Evolutionary conservation across 2,329 filamentous ascomycete species (phyloP), one percentile per base, ranked within the genome.

Genomic region (Clonostachys solani): DNA sequence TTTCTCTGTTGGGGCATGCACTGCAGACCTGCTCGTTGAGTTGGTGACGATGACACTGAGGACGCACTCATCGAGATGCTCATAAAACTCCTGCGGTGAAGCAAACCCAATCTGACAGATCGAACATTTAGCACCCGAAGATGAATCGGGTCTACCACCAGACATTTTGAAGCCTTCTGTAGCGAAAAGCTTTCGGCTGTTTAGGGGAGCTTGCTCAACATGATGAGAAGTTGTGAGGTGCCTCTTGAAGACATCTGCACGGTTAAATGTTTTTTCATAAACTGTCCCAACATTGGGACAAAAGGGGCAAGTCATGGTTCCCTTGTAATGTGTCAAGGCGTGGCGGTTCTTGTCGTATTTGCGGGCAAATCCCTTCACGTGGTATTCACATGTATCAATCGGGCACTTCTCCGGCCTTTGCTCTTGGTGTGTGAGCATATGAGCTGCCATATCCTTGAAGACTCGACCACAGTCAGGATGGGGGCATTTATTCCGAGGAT

Each of bases 321-420:
- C 92, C 66, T 96, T 95, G 75, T 97, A 99, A 63, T 97, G 94
- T 4, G 92, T 97, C 53, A 97, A 71, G 2, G 92, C 95, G 63
- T 99, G 94, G 12, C 94, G 77, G 66, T 97, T 97, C 76, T 96
- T 96, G 72, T 97, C 94, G 63, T 97, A 99, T 67, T 97, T 97
- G 51, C 92, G 80, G 4, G 92, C 92, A 60, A 97, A 97, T 0
- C 92, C 92, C 66, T 96, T 97, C 56, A 80, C 78, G 67, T 96
- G 88, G 63, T 96, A 97, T 59, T 96, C 91, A 73, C 92, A 97
- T 3, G 86, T 92, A 47, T 86, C 78, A 50, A 97, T 96, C 0
- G 92, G 92, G 64, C 94, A 99, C 65, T 97, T 97, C 62, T 97
- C 92, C 0, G 94, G 94, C 33, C 94, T 80, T 68, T 96, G 91